A percentile compares a stretch with the other conserved stretches of the same genome.
phyloP scores from a whole-genome alignment of 31 red algal species.

The Porphyra umbilicalis region DNA sequence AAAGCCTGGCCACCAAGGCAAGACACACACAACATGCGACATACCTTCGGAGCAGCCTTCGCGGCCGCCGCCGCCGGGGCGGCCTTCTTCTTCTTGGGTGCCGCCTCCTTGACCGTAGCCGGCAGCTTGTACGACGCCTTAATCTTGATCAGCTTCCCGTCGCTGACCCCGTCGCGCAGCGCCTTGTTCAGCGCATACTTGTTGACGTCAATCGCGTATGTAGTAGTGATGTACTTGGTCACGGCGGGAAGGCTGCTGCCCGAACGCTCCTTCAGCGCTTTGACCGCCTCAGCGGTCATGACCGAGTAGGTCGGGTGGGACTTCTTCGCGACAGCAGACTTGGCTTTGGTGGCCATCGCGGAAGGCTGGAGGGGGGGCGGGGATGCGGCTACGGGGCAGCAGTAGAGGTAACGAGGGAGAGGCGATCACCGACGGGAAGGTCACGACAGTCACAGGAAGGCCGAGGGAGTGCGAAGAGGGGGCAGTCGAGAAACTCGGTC shows the following conservation, averaged over 20 bases:
- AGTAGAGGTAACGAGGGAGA: background rate
- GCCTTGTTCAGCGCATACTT: conserved; percentile 59
- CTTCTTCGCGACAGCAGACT: conserved; percentile 14
- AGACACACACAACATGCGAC: background rate
- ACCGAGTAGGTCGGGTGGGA: conserved; percentile 66
- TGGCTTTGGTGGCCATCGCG: conserved; percentile 1
- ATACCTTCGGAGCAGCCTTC: conserved; percentile 13
- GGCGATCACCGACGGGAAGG: no score
- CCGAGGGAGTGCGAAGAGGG: no score
- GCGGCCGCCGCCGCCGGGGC: conserved; percentile 15
- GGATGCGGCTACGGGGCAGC: no score
- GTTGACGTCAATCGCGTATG: conserved; percentile 59
- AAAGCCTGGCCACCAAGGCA: background rate
- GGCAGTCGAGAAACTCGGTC: no score
- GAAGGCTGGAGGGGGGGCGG: background rate
- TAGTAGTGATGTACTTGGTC: conserved; percentile 26
- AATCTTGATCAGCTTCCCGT: conserved; percentile 59
- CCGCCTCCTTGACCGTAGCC: background rate
- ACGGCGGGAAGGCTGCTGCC: conserved; percentile 60
- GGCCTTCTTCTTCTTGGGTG: conserved; percentile 18
- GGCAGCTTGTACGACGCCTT: conserved; percentile 75
- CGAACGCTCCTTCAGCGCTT: conserved; percentile 34
- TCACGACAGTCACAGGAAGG: no score
- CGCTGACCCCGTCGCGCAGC: conserved; percentile 60
- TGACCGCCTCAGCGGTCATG: conserved; percentile 53